These are phyloP conservation scores for Amaranthus tricolor DNA, from an alignment of 179 eudicot genomes.

Conservation along the genomic window DNA sequence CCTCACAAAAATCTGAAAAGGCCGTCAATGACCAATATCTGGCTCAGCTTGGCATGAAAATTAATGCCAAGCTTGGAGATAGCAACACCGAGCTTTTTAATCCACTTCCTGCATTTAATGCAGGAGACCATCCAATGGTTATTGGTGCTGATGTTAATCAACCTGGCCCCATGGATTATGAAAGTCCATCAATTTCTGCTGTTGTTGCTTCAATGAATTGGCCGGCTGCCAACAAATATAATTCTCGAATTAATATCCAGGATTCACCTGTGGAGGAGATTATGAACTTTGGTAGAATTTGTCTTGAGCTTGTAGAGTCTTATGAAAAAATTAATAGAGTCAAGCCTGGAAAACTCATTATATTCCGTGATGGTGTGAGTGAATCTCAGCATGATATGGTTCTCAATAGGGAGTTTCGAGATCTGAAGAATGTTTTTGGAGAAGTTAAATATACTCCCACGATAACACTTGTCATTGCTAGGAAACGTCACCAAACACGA, in stretches of 20 bases:
- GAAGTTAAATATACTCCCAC: conserved; percentile 35
- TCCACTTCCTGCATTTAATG: conserved; percentile 36
- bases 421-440: conserved; percentile 33
- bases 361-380: conserved; percentile 79
- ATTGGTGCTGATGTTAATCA: conserved; percentile 89
- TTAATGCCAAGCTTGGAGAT: conserved; percentile 79
- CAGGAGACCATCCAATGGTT: conserved; percentile 48
- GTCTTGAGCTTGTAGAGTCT: conserved; percentile 44
- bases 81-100: conserved; percentile 53
- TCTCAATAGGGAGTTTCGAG: conserved; percentile 56
- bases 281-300: conserved; percentile 50
- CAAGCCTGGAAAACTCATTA: conserved; percentile 50
- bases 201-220: conserved; percentile 61
- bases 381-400: conserved; percentile 75
- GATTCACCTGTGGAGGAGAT: conserved; percentile 46
- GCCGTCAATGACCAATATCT: conserved; percentile 46
- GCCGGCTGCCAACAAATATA: conserved; percentile 63
- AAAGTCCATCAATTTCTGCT: conserved; percentile 59
- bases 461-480: conserved; percentile 62
- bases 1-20: conserved; percentile 36
- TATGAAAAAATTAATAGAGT: conserved; percentile 41
- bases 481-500: conserved; percentile 69
- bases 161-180: conserved; percentile 35
- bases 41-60: conserved; percentile 60
- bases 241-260: conserved; percentile 44